Conservation (phyloP, 768 basidiomycete species). For the Termitomyces sp. region DNA sequence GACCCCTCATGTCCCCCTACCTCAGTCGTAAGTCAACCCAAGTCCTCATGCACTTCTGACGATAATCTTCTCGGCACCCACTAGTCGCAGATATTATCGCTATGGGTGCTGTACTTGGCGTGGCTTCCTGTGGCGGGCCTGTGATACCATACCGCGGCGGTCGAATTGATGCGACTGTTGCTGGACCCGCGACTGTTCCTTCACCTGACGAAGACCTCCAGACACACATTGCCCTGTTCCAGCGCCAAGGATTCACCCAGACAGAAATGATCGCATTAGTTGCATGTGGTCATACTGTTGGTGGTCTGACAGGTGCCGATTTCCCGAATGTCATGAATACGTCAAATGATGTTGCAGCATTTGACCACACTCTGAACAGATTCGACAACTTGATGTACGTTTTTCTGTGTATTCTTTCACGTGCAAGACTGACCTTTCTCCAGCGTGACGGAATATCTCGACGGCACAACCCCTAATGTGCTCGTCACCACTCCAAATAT, state of each 20-base stretch:
- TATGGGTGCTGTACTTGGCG: slow-evolving; percentile 23
- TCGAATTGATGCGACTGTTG: slow-evolving; percentile 27
- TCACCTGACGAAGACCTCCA: slow-evolving; percentile 21
- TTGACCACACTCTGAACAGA: not conserved
- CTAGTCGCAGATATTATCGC: slow-evolving; percentile 29
- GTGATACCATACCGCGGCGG: slow-evolving; percentile 27
- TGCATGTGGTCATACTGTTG: slow-evolving; percentile 31
- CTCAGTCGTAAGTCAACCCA: no score
- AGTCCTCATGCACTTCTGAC: no score
- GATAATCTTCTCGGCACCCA: no score
- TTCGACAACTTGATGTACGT: slow-evolving; percentile 4
- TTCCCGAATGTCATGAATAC: slow-evolving; percentile 20
- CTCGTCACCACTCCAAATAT: no score
- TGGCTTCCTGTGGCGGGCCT: slow-evolving; percentile 29
- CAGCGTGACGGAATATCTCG: no score
- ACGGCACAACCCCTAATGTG: no score
- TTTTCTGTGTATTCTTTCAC: not conserved
- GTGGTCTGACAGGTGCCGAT: slow-evolving; percentile 25
- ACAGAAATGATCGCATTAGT: slow-evolving; percentile 30
- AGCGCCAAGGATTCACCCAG: slow-evolving; percentile 24
- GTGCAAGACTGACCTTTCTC: no score
- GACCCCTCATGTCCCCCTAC: no score
- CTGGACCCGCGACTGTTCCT: slow-evolving; percentile 29
- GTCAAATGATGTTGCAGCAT: not conserved
- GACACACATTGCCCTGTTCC: slow-evolving; percentile 22